Percentiles rank a stretch among this genome's conserved stretches.
phyloP scores from a whole-genome alignment of 345 rosid genomes.

The Eucalyptus brandiana region DNA sequence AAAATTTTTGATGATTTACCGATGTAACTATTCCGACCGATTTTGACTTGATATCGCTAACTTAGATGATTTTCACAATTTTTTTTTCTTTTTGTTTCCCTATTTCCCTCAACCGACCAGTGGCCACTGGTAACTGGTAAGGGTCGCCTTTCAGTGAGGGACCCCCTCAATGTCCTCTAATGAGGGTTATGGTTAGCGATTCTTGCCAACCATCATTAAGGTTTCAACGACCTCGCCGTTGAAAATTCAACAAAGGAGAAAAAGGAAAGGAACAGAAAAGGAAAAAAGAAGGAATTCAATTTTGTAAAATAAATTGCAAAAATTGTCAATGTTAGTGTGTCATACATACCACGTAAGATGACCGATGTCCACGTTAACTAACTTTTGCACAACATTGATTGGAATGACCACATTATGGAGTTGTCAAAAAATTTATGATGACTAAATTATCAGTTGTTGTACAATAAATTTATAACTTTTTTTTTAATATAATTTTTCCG shows the following conservation, averaged over 20 bases:
- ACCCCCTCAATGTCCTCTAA: too few species aligned
- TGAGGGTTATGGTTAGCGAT: too few species aligned
- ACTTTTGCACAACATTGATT: too few species aligned
- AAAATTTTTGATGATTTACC: accelerated
- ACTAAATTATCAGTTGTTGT: accelerated
- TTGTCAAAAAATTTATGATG: too few species aligned
- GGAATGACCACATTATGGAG: accelerated
- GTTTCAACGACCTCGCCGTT: accelerated
- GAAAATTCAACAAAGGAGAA: accelerated
- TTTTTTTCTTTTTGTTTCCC: background rate
- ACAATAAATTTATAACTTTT: background rate
- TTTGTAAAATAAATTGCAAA: too few species aligned
- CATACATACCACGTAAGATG: accelerated
- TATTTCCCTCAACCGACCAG: accelerated
- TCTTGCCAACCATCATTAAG: background rate
- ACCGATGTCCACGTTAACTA: accelerated
- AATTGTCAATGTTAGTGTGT: accelerated
- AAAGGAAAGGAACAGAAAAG: too few species aligned
- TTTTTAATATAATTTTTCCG: accelerated
- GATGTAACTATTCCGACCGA: background rate
- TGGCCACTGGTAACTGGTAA: accelerated
- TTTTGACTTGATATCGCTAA: accelerated
- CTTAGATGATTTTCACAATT: background rate
- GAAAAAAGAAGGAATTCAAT: too few species aligned
- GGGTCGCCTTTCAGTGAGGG: too few species aligned